Evolutionary conservation across 306 rosid species (phyloP), one percentile per base, ranked within the genome.

Genomic region (Cucurbita maxima): DNA sequence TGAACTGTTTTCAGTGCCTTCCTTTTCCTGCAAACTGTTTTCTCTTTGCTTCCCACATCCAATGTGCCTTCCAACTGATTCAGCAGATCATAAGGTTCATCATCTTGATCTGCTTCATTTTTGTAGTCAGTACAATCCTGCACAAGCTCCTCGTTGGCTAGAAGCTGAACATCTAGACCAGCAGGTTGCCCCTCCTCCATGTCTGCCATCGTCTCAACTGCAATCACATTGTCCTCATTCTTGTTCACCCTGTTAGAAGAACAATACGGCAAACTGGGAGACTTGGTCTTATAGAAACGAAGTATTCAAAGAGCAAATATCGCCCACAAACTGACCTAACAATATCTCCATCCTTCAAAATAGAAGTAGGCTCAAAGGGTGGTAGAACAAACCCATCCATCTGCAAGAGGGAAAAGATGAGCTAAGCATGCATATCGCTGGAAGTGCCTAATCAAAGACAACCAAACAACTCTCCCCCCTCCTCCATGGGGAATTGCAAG

Each of bases 331-430:
- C 92, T 77, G 44, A 94, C 97, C 92, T 67, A 51, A 94, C 62
- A 73, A 89, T 79, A 77, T 91, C 99, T 75, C 78, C 84, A 43
- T 94, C 97, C 90, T 84, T 91, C 81, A 94, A 83, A 84, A 94
- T 83, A 79, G 83, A 72, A 43, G 90, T 84, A 4, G 97, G 89
- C 75, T 91, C 97, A 56, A 91, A 94, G 15, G 92, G 90, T 2
- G 99, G 99, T 25, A 94, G 83, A 74, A 84, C 96, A 79, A 94
- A 94, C 40, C 78, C 96, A 83, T 94, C 97, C 96, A 94, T 91
- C 99, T 91, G 86, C 81, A 64, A 76, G 43, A 82, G 80, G 38
- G 45, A 20, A 61, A 25, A 56, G 14, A 16, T 30, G 18, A 59
- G 71, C 37, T 56, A 15, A 59, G 16, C 51, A 25, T 58, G 54